Conservation (phyloP, 1,284 basidiomycete genomes). For the Cryptococcus sp. region DNA sequence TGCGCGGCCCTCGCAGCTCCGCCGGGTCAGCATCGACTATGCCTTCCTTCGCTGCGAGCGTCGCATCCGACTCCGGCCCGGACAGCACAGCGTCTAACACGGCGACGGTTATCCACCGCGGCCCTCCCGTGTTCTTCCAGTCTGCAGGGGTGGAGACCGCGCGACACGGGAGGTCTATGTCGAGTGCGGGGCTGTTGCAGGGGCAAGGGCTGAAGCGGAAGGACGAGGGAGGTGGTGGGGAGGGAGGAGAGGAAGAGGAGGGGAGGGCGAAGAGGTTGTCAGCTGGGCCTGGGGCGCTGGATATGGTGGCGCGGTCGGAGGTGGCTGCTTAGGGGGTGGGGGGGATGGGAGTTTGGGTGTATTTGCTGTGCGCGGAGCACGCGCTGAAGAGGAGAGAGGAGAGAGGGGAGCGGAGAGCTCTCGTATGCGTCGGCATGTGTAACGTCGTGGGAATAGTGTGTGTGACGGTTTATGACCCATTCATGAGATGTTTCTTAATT, state of each 20-base stretch:
- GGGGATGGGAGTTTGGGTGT: too few species aligned
- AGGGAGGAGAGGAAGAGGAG: slow-evolving; percentile 8
- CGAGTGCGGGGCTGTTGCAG: background rate
- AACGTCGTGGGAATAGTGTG: too few species aligned
- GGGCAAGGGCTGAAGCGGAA: slow-evolving; percentile 29
- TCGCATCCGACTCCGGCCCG: background rate
- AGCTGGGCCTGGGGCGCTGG: slow-evolving; percentile 26
- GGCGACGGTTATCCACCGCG: slow-evolving; percentile 28
- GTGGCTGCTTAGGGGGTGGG: slow-evolving; percentile 2
- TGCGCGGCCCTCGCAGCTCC: slow-evolving; percentile 22
- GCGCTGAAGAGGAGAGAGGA: too few species aligned
- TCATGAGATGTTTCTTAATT: too few species aligned
- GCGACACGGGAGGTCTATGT: slow-evolving; percentile 12
- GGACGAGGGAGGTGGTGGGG: slow-evolving; percentile 20
- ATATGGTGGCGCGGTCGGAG: slow-evolving; percentile 6
- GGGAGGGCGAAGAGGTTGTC: slow-evolving; percentile 31
- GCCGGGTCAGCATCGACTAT: slow-evolving; percentile 14
- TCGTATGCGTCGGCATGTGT: too few species aligned
- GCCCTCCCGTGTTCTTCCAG: slow-evolving; percentile 40
- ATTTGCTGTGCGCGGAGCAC: too few species aligned
- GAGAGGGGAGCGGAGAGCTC: too few species aligned
- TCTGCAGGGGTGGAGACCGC: slow-evolving; percentile 15
- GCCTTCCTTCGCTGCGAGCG: background rate
- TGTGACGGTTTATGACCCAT: too few species aligned
- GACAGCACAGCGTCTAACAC: slow-evolving; percentile 20